A percentile compares a stretch with the other conserved stretches of the same genome.
Conservation (phyloP, 345 rosid genomes). For the Arabis alpina region DNA sequence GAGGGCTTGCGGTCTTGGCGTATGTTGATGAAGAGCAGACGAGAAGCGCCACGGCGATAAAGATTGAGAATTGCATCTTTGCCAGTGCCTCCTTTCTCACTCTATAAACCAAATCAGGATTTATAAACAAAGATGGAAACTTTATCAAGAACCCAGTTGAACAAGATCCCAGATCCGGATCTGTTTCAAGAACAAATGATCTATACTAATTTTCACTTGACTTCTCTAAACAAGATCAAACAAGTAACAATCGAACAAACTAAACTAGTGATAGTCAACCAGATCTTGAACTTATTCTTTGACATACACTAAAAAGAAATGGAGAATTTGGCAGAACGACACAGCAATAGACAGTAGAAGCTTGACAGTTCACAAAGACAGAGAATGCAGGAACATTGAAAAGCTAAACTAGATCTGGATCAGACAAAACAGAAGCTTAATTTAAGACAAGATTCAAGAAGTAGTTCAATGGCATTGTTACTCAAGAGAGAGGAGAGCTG, state of each 20-base stretch:
- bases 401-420: slow-evolving; percentile 1
- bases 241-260: background rate
- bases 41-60: slow-evolving; percentile 48
- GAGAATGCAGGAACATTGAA: background rate
- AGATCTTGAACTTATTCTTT: too few species aligned
- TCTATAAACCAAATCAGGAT: slow-evolving; percentile 22
- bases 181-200: slow-evolving; percentile 18
- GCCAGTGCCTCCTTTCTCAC: slow-evolving; percentile 24
- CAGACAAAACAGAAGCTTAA: slow-evolving; percentile 14
- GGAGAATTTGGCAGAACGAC: too few species aligned
- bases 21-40: slow-evolving; percentile 42
- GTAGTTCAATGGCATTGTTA: slow-evolving; percentile 37
- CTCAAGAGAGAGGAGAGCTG: slow-evolving; percentile 32
- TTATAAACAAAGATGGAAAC: slow-evolving; percentile 9
- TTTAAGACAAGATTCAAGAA: slow-evolving; percentile 22
- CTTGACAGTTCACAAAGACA: too few species aligned
- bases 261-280: background rate
- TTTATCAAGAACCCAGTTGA: slow-evolving; percentile 4
- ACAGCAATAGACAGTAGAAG: too few species aligned
- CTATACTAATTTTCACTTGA: too few species aligned
- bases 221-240: background rate
- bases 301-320: too few species aligned
- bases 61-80: slow-evolving; percentile 51
- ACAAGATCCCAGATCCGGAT: slow-evolving; percentile 43
- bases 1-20: slow-evolving; percentile 68